phyloP scores from a whole-genome alignment of 164 flowering plant genomes.

The Piper betle region DNA sequence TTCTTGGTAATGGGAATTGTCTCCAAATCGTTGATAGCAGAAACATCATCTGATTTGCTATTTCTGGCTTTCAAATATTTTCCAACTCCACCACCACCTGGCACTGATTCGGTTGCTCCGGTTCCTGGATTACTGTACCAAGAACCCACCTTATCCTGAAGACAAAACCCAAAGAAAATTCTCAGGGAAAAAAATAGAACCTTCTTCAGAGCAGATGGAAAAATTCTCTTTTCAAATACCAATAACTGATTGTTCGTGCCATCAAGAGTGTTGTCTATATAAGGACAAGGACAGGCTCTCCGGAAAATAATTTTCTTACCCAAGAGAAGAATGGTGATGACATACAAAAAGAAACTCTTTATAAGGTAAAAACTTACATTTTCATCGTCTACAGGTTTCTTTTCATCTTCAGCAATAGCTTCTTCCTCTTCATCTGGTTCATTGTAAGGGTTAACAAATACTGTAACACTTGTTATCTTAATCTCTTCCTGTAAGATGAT shows the following conservation, averaged over 20 bases:
- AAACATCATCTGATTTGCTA: conserved; percentile 18
- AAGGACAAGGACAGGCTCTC: neutral
- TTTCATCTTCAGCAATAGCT: conserved; percentile 37
- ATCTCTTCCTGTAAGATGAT: conserved; percentile 68
- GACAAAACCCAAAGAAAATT: neutral
- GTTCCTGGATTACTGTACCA: conserved; percentile 91
- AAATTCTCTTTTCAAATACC: neutral
- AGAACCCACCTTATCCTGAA: conserved; percentile 79
- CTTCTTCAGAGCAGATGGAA: neutral
- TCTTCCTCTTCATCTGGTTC: conserved; percentile 80
- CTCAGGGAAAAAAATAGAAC: neutral
- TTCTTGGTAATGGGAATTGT: conserved; percentile 38
- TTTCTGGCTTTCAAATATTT: conserved; percentile 66
- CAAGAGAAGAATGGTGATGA: neutral
- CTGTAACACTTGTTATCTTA: conserved; percentile 53
- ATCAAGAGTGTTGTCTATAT: neutral
- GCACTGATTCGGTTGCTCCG: conserved; percentile 31
- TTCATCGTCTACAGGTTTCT: conserved; percentile 39
- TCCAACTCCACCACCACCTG: conserved; percentile 61
- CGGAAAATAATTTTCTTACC: neutral
- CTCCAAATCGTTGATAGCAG: conserved; percentile 15
- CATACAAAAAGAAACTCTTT: neutral
- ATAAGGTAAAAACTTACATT: conserved; percentile 28
- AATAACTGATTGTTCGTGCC: neutral
- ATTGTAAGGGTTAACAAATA: conserved; percentile 81